These are phyloP conservation scores for Punica granatum DNA, from an alignment of 345 rosid species.

Conservation along the genomic window DNA sequence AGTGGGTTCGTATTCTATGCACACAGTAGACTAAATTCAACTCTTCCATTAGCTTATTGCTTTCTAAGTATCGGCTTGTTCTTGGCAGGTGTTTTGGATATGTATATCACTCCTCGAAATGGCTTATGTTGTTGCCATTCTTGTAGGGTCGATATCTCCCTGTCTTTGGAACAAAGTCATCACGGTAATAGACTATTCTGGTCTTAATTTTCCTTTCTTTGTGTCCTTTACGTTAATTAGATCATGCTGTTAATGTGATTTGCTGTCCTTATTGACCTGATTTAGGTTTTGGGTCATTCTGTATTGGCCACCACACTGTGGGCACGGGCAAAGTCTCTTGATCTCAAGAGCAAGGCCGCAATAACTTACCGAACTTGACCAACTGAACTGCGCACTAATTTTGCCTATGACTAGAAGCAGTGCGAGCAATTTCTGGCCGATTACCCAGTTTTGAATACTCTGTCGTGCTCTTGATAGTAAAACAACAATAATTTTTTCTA, in stretches of 20 bases:
- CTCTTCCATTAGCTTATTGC: neutral
- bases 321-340: conserved; percentile 66
- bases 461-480: neutral
- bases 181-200: conserved; percentile 38
- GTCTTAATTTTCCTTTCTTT: neutral
- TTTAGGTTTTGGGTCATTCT: conserved; percentile 69
- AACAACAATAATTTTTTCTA: neutral
- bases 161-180: conserved; percentile 69
- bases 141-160: conserved; percentile 71
- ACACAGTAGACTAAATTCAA: neutral
- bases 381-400: neutral
- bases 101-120: conserved; percentile 77
- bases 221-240: neutral
- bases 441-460: no score
- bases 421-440: no score
- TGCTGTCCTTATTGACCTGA: conserved; percentile 4
- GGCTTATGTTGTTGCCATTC: conserved; percentile 70
- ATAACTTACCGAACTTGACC: conserved; percentile 29
- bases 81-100: conserved; percentile 87
- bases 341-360: conserved; percentile 64
- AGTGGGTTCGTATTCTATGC: conserved; percentile 35
- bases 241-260: neutral
- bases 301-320: conserved; percentile 52
- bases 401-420: neutral
- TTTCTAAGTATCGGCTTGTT: neutral